These are phyloP conservation scores for Tolypocladium pustulatum DNA, from an alignment of 2,329 filamentous ascomycete species.

Conservation along the genomic window DNA sequence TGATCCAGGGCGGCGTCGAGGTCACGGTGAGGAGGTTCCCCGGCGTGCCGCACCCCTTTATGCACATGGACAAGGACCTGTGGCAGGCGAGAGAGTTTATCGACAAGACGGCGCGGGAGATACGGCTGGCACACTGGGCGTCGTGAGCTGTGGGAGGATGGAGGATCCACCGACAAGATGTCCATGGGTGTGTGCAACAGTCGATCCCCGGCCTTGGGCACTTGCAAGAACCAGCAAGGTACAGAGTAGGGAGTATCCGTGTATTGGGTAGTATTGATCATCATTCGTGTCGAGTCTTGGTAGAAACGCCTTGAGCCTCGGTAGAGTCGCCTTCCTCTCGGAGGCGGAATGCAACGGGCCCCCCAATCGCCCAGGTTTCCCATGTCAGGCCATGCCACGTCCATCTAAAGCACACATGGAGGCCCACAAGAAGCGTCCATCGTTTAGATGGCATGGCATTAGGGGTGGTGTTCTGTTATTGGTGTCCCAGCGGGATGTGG, in stretches of 20 bases:
- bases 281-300: too few relatives aligned
- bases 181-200: neutral
- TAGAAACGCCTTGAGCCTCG: too few relatives aligned
- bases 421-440: too few relatives aligned
- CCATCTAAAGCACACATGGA: neutral
- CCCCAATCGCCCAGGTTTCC: neutral
- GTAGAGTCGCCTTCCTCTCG: neutral
- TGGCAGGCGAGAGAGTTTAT: conserved; percentile 25
- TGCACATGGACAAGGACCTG: conserved; percentile 33
- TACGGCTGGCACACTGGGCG: conserved; percentile 16
- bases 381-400: neutral
- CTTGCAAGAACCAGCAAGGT: neutral
- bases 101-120: conserved; percentile 18
- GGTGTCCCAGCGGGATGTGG: neutral
- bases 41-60: conserved; percentile 38
- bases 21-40: conserved; percentile 33
- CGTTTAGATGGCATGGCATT: too few relatives aligned
- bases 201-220: neutral
- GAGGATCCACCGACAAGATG: neutral
- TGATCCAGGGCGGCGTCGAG: conserved; percentile 32
- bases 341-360: neutral
- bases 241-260: neutral
- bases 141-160: neutral
- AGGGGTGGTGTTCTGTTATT: too few relatives aligned
- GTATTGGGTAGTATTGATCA: neutral